Base-by-base conservation (phyloP, 352 stramenopile species). In the Lagenidium sp. region DNA sequence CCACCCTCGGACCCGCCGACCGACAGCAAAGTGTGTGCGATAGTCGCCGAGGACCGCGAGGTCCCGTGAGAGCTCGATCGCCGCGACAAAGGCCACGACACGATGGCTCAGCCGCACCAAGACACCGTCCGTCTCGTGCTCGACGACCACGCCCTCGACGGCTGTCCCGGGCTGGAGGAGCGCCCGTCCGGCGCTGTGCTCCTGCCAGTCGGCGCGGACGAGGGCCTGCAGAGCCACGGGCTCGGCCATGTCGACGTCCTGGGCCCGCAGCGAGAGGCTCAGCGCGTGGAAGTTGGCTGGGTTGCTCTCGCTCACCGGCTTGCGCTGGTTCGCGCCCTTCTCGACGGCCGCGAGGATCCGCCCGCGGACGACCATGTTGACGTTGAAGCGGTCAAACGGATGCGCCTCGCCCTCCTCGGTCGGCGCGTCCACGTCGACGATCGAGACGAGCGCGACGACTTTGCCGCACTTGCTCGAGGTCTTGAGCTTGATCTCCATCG, bases 301-400 rank as follows among this genome's bases (percentile, higher is more conserved):
- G 56, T 95, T 95, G 2, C 53, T 55, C 34, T 82, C 68, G 32
- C 74, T 84, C 19, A 95, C 72, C 28, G 80, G 67, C 55, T 93
- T 90, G 34, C 80, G 72, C 59, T 95, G 82, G 68, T 95, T 92
- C 19, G 74, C 63, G 20, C 82, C 82, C 57, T 93, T 93, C 19
- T 72, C 57, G 0, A 79, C 44, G 10, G 85, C 60, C 6, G 73
- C 58, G 21, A 95, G 58, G 16, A 93, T 58, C 45, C 79, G 76
- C 20, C 74, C 82, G 18, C 53, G 64, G 5, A 95, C 64, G 15
- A 71, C 63, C 47, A 71, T 75, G 56, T 91, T 84, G 18, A 87
- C 65, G 23, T 65, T 74, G 54, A 84, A 95, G 26, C 45, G 61
- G 52, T 93, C 80, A 47, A 95, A 92, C 38, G 82, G 82, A 38